Base-by-base conservation (phyloP, 345 rosid species). In the Camelina hispida region DNA sequence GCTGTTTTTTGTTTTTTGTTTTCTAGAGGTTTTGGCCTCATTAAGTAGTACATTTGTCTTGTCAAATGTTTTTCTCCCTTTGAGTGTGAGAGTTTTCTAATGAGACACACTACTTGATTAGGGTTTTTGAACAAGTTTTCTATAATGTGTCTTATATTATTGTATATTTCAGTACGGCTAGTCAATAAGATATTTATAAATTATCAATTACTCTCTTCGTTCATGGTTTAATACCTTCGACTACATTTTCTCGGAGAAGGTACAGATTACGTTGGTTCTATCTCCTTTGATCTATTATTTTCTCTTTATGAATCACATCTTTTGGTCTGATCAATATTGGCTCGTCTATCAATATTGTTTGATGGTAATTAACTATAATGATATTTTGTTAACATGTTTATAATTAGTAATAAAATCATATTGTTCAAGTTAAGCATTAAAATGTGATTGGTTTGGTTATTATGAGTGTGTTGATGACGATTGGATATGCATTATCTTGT, bases 11-110 rank as follows among this genome's bases (percentile, higher is more conserved):
- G 9, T 9, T 35, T 10, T 40, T 38, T 38, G 9, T 67, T 47
- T 34, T 2, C 23, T 15, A 59, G 47, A 68, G 63, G 57, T 55
- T 75, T 68, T 76, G 48, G 57, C 65, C 34, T 77, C 47, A 34
- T 34, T 34, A 25, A 70, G 65, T 57, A 50, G 28, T 46, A 50
- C 20, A 30, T 30, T 62, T 62, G 52, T 69, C 70, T 62, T 63
- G 59, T 77, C 50, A 42, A 65, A 30, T 65, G 62, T 57, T 64
- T 77, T 22, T 57, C 69, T 67, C 55, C 50, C 34, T 46, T 44
- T 23, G 28, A 70, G 23, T 35, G 64, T 62, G 56, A 75, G 69
- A 53, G 79, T 43, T 68, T 68, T 61, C 7, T 68, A 35, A 55
- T 37, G 66, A 47, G 76, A 55, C 54, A 64, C 32, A 40, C 64